Evolutionary conservation across 805 yeast genomes (phyloP).

Genomic region (Wickerhamiella spandovensis): DNA sequence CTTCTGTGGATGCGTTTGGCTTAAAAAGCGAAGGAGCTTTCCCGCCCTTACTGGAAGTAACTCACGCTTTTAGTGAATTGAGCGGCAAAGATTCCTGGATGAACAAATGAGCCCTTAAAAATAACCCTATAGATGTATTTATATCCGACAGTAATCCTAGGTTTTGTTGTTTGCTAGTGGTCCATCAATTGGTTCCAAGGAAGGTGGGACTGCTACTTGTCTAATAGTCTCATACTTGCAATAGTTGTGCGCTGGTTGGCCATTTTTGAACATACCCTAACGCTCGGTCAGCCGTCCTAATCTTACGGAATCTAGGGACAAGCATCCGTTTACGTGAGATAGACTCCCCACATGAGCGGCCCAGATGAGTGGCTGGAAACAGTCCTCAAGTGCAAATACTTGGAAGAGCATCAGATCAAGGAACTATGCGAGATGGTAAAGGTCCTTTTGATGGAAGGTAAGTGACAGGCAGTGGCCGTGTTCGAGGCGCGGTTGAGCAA

Average conservation of each 20-base stretch:
- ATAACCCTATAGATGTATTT: too few species aligned
- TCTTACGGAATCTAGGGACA: not conserved
- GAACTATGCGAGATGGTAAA: constrained; percentile 91
- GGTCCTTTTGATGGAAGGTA: constrained; percentile 75
- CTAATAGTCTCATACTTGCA: too few species aligned
- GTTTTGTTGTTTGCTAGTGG: too few species aligned
- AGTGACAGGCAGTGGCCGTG: constrained; percentile 1
- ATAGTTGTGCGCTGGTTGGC: too few species aligned
- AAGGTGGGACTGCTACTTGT: too few species aligned
- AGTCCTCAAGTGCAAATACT: constrained; percentile 74
- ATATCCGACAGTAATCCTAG: too few species aligned
- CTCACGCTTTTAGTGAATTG: not conserved
- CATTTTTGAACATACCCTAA: too few species aligned
- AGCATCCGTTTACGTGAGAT: not conserved
- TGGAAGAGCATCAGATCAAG: constrained; percentile 90
- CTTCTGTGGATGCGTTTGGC: not conserved
- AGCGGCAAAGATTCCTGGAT: constrained; percentile 1
- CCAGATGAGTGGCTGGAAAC: constrained; percentile 96
- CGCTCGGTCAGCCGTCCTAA: too few species aligned
- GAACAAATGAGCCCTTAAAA: not conserved
- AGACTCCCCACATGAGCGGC: constrained; percentile 29
- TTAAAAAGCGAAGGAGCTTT: constrained; percentile 1
- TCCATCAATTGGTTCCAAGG: too few species aligned
- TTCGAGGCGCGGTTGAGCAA: not conserved
- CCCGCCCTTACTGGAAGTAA: not conserved